These are phyloP conservation scores for Acanthamoeba triangularis DNA, from an alignment of 208 protist species.

Conservation along the genomic window DNA sequence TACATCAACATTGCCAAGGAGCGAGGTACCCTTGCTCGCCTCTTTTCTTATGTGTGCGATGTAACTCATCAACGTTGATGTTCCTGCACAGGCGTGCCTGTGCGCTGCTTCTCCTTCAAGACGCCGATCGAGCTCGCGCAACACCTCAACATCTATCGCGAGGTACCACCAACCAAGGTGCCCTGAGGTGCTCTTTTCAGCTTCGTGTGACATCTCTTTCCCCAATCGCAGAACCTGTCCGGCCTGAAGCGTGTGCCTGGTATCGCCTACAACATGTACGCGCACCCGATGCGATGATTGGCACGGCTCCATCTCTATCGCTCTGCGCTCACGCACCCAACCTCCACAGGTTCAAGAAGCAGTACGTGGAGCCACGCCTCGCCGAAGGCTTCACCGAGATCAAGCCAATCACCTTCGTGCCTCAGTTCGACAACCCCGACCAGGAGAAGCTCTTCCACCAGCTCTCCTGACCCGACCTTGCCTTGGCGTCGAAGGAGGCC, in stretches of 20 bases:
- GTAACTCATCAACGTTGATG: no score
- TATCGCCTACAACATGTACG: slow-evolving; percentile 57
- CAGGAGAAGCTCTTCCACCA: slow-evolving; percentile 73
- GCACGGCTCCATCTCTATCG: neutral
- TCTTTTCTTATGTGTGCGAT: no score
- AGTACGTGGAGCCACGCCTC: slow-evolving; percentile 12
- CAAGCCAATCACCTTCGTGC: slow-evolving; percentile 78
- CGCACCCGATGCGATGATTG: no score
- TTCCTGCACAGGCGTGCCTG: neutral
- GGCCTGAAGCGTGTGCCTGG: slow-evolving; percentile 8
- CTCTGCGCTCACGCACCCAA: no score
- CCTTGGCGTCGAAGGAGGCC: no score
- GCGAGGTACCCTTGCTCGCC: no score
- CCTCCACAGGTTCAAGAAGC: neutral
- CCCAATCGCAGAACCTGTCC: neutral
- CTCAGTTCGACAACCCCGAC: slow-evolving; percentile 42
- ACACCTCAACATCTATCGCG: slow-evolving; percentile 75
- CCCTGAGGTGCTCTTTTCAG: neutral
- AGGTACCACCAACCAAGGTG: neutral
- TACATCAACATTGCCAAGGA: slow-evolving; percentile 60
- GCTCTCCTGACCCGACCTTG: slow-evolving; percentile 50
- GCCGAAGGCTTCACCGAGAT: slow-evolving; percentile 76
- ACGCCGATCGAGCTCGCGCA: slow-evolving; percentile 51
- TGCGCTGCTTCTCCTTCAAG: slow-evolving; percentile 70
- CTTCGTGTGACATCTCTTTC: neutral